These are phyloP conservation scores for Hippophae tibetana DNA, from an alignment of 306 rosid genomes.

Conservation along the genomic window DNA sequence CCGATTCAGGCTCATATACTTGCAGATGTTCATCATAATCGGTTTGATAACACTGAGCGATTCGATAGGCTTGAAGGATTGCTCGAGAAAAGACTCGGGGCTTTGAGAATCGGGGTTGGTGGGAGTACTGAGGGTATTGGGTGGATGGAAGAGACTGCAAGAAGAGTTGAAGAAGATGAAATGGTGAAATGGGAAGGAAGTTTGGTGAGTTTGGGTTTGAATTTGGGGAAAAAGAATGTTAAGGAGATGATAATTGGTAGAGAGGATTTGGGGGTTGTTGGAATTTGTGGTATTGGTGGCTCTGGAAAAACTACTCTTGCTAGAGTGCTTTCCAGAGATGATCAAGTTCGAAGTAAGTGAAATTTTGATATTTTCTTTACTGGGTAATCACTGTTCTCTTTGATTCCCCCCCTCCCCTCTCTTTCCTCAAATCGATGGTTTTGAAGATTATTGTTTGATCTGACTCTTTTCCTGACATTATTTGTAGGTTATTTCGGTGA, in stretches of 20 bases:
- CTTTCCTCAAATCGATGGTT: neutral
- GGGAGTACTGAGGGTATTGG: neutral
- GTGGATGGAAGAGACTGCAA: conserved; percentile 65
- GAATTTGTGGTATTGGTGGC: conserved; percentile 78
- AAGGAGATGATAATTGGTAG: conserved; percentile 44
- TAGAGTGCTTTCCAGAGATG: conserved; percentile 56
- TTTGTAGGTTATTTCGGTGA: conserved; percentile 52
- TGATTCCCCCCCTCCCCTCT: neutral
- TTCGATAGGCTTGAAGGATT: conserved; percentile 48
- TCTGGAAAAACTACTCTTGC: conserved; percentile 94
- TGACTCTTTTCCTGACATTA: conserved; percentile 4
- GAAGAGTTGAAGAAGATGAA: conserved; percentile 42
- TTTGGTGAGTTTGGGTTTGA: conserved; percentile 38
- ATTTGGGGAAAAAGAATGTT: conserved; percentile 61
- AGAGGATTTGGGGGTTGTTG: conserved; percentile 42
- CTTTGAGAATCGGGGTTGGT: conserved; percentile 54
- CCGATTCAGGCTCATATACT: conserved; percentile 53
- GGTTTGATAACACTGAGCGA: conserved; percentile 42
- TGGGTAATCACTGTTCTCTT: neutral
- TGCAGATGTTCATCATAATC: conserved; percentile 66
- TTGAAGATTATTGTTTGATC: neutral
- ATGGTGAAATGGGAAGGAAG: conserved; percentile 25
- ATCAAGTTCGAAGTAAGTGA: conserved; percentile 66
- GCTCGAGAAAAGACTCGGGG: conserved; percentile 49
- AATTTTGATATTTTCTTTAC: neutral